Evolutionary conservation across 306 rosid species (phyloP).

Genomic region (Quillaja saponaria): DNA sequence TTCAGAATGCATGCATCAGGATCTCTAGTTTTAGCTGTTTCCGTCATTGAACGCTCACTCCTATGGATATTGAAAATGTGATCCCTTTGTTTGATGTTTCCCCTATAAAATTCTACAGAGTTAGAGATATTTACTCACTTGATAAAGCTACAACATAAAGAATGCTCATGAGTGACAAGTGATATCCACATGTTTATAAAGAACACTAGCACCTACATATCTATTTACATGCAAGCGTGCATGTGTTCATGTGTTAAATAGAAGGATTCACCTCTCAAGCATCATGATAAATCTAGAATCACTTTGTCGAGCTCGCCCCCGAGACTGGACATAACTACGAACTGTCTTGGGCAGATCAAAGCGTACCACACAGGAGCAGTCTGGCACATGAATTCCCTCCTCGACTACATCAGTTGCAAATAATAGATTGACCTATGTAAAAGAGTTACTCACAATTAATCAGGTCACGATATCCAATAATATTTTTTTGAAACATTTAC

Average conservation of each 20-base stretch:
- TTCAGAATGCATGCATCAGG: conserved; percentile 36
- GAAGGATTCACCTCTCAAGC: conserved; percentile 61
- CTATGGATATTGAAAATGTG: conserved; percentile 54
- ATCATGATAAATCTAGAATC: conserved; percentile 54
- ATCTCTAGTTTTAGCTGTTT: conserved; percentile 48
- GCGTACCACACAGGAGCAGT: conserved; percentile 67
- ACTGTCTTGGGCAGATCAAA: conserved; percentile 75
- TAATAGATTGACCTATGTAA: conserved; percentile 60
- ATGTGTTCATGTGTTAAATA: neutral
- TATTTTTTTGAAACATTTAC: neutral
- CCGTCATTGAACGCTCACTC: conserved; percentile 57
- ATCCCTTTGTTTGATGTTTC: conserved; percentile 56
- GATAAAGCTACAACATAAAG: neutral
- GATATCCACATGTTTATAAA: neutral
- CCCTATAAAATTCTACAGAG: conserved; percentile 39
- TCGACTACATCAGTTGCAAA: conserved; percentile 74
- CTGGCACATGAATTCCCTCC: conserved; percentile 74
- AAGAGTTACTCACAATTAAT: conserved; percentile 28
- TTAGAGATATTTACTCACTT: neutral
- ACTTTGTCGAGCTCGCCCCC: conserved; percentile 61
- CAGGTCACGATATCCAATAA: neutral
- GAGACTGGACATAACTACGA: conserved; percentile 68
- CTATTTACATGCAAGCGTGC: neutral
- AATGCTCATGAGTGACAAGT: neutral
- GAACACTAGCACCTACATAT: neutral